Base-by-base conservation (phyloP, 768 basidiomycete species). In the Leccinum sublutescens region DNA sequence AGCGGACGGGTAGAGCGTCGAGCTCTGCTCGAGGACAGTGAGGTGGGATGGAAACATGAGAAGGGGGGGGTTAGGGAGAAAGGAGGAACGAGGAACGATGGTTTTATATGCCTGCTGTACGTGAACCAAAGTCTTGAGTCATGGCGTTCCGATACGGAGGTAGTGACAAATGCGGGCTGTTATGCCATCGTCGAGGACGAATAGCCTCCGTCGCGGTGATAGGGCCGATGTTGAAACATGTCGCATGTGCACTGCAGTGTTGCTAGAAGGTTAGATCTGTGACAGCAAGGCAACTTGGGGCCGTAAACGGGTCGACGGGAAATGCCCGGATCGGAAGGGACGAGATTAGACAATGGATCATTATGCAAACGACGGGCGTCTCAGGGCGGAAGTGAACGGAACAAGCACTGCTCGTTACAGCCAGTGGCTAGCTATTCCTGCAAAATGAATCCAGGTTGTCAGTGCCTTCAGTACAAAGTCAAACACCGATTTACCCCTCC, bases 11-110 rank as follows among this genome's bases (percentile, higher is more conserved):
- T 78, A 78, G 58, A 71, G 77, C 51, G 76, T 63, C n/a, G 85
- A 80, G 62, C 80, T 82, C 50, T 80, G 74, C 58, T 87, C 79
- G 61, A 90, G 80, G 62, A 87, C 76, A 34, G 85, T 81, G 25
- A 91, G 82, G 70, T 90, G 89, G 34, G 85, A 82, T 43, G 70
- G 47, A 52, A 58, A 17, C 72, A 73, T 73, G 63, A 45, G 63
- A 50, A 50, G 55, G 56, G 55, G 55, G 60, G 55, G 47, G 27
- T 48, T 56, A 54, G 50, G 50, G 55, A 31, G 2, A 61, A 54
- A 47, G 48, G 43, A 54, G 50, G 48, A 33, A 45, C 19, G 31
- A 43, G 5, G 54, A n/a, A 4, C n/a, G 17, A 63, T 54, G 54
- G 17, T 54, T 73, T 73, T 73, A 75, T 74, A 73, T 64, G 51